phyloP scores from a whole-genome alignment of 2,329 filamentous ascomycete species.

The Trichocomaceae sp. region DNA sequence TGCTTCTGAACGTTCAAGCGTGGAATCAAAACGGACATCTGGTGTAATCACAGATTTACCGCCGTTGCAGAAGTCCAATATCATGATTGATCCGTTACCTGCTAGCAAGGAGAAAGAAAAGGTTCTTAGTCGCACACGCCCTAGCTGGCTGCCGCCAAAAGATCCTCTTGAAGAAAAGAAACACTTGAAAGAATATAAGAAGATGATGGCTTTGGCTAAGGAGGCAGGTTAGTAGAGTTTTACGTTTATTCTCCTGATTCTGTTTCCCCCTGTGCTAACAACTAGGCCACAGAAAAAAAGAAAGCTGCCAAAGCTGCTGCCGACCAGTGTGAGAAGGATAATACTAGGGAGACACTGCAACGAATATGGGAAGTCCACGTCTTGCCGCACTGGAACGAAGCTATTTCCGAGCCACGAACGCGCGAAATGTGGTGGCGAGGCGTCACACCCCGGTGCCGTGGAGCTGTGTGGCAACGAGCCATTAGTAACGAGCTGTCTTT shows the following conservation, averaged over 20 bases:
- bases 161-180: slow-evolving; percentile 84
- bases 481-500: slow-evolving; percentile 57
- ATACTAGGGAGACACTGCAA: slow-evolving; percentile 48
- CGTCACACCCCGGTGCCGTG: slow-evolving; percentile 50
- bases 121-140: slow-evolving; percentile 59
- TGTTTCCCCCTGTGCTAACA: neutral
- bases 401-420: slow-evolving; percentile 48
- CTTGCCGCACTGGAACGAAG: slow-evolving; percentile 53
- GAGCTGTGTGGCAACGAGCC: slow-evolving; percentile 53
- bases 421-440: slow-evolving; percentile 61
- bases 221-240: slow-evolving; percentile 45
- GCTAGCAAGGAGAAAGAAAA: slow-evolving; percentile 62
- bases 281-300: slow-evolving; percentile 39
- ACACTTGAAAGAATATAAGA: slow-evolving; percentile 68
- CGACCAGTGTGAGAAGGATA: slow-evolving; percentile 44
- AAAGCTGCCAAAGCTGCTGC: slow-evolving; percentile 43
- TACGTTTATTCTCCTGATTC: too few relatives aligned
- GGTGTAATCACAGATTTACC: slow-evolving; percentile 46
- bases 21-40: slow-evolving; percentile 33
- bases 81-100: slow-evolving; percentile 60
- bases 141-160: slow-evolving; percentile 60
- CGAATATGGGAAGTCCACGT: slow-evolving; percentile 58
- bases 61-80: slow-evolving; percentile 55
- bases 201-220: slow-evolving; percentile 57
- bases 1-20: slow-evolving; percentile 29